Base-by-base conservation (phyloP, 2,329 filamentous ascomycete species). In the Arachnomyces sp. region DNA sequence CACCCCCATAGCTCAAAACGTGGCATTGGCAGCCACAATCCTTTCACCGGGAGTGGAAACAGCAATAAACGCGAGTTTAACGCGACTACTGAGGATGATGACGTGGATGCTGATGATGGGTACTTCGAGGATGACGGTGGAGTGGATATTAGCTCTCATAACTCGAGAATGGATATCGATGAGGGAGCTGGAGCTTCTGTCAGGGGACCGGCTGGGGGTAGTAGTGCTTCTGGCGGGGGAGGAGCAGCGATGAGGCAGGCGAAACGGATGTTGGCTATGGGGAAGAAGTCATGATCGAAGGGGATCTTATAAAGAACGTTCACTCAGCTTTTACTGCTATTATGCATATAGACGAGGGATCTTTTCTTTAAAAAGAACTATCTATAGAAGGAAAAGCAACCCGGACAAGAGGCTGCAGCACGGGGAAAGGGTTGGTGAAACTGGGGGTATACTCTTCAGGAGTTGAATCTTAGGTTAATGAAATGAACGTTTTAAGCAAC, bases 141-240 rank as follows among this genome's bases (percentile, higher is more conserved):
- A 17, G 40, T 30, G 21, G 21, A 25, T 25, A 25, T 25, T 25
- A 25, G 21, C 9, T 5, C 5, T 5, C 21, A 25, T 25, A 5
- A 25, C 9, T 57, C 59, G 3, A 50, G 55, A 16, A 67, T 66
- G 63, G 65, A 62, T 52, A 60, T 63, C 39, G 64, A 67, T 44
- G 60, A 64, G 40, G 54, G 53, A 1, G 41, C 52, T 29, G 61
- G 52, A 33, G 52, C 52, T 14, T 29, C 9, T 37, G 44, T 28
- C 7, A 30, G 38, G n/a, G 35, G 25, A 15, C 43, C 48, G 32
- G 21, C 5, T 25, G 5, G 21, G 21, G 21, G 21, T 25, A 5
- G 21, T n/a, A 47, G 55, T 37, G 41, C 43, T n/a, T n/a, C n/a
- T 12, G 50, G 44, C 17, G 36, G 35, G 28, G 52, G 34, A 40